A percentile compares a stretch with the other conserved stretches of the same genome.
Evolutionary conservation across 2,329 filamentous ascomycete species (phyloP).

Genomic region (Ophiosphaerella korrae): DNA sequence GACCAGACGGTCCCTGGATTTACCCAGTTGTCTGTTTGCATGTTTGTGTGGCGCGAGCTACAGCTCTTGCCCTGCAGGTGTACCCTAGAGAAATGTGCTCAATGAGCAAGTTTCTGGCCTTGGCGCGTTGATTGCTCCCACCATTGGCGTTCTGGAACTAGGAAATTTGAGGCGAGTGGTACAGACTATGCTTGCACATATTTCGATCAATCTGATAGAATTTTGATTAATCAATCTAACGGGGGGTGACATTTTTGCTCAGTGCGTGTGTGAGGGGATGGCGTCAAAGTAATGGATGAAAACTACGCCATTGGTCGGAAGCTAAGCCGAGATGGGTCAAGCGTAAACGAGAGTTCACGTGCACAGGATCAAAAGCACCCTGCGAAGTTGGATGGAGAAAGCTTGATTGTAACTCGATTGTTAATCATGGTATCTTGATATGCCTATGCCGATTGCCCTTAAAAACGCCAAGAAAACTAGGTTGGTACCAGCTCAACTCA

Average conservation of each 20-base stretch:
- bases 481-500: constrained; percentile 18
- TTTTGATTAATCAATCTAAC: not conserved
- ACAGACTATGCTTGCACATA: not conserved
- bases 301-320: not conserved
- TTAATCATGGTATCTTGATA: no score
- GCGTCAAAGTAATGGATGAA: not conserved
- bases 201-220: not conserved
- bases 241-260: not conserved
- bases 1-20: not conserved
- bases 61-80: constrained; percentile 23
- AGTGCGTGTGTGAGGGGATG: not conserved
- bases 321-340: constrained; percentile 2
- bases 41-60: constrained; percentile 34
- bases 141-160: not conserved
- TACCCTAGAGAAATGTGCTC: constrained; percentile 28
- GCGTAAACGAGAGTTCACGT: not conserved
- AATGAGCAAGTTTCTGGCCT: constrained; percentile 32
- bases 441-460: constrained; percentile 9
- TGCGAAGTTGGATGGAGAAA: not conserved
- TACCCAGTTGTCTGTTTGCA: not conserved
- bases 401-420: not conserved
- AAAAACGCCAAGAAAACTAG: constrained; percentile 5
- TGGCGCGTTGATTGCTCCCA: constrained; percentile 10
- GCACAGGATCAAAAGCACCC: not conserved
- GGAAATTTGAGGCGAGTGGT: not conserved